Evolutionary conservation across 2,329 filamentous ascomycete species (phyloP).

Genomic region (Amauroascus niger): DNA sequence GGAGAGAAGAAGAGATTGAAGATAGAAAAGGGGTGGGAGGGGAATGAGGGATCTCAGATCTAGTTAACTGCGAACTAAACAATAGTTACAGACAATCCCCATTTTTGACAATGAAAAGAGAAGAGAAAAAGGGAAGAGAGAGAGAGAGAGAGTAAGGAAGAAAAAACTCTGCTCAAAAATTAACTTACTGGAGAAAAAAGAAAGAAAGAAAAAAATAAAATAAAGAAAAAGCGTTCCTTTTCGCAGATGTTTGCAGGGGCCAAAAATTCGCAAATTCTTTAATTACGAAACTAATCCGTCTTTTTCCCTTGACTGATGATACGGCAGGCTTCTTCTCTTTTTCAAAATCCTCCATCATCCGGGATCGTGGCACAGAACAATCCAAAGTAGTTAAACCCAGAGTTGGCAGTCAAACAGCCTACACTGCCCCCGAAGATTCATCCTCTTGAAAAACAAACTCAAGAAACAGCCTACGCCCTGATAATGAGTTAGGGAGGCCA

Average conservation of each 20-base stretch:
- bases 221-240: background rate
- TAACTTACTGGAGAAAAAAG: no score
- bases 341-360: background rate
- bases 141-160: background rate
- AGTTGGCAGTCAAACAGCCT: no score
- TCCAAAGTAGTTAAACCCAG: no score
- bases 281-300: conserved; percentile 4
- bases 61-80: no score
- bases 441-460: no score
- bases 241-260: conserved; percentile 1
- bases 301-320: background rate
- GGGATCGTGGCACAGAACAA: background rate
- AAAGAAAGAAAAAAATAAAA: background rate
- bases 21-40: no score
- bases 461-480: no score
- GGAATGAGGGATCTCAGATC: no score
- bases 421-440: background rate
- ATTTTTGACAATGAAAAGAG: background rate
- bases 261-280: background rate
- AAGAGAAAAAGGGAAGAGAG: background rate
- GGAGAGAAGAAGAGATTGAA: no score
- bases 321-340: background rate
- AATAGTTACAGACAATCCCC: no score
- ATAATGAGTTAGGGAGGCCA: no score
- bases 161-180: background rate